Evolutionary conservation across 129 eudicot genomes (phyloP).

Genomic region (Centella asiatica): DNA sequence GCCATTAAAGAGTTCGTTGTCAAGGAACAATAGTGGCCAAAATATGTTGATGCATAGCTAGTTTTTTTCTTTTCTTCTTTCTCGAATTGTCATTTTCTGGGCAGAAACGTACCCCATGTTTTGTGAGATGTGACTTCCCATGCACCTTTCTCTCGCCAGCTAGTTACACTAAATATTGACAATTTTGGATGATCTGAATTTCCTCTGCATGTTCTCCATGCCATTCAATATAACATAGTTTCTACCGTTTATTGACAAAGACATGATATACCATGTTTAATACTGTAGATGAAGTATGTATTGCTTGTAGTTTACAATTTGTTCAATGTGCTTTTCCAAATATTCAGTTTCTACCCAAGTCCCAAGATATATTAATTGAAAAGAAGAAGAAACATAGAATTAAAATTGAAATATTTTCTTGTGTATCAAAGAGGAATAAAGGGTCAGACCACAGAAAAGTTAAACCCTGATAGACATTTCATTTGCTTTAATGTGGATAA

Average conservation of each 20-base stretch:
- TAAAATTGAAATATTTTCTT: neutral
- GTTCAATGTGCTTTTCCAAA: neutral
- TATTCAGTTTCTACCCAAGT: no score
- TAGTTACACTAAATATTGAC: neutral
- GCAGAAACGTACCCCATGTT: neutral
- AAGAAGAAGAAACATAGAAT: neutral
- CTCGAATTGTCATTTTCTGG: neutral
- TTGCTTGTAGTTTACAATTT: neutral
- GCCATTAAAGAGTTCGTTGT: neutral
- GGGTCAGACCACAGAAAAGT: no score
- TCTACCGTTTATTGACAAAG: neutral
- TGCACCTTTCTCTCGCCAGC: neutral
- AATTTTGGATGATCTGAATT: neutral
- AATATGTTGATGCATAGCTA: neutral
- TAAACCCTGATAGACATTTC: no score
- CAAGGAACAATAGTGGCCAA: neutral
- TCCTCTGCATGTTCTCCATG: neutral
- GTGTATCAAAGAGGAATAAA: no score
- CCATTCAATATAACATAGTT: neutral
- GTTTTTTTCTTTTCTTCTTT: no score
- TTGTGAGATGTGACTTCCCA: slow-evolving; percentile 5
- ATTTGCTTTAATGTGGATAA: no score
- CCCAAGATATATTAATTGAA: no score
- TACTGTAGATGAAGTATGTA: neutral
- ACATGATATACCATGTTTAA: neutral